Percentiles rank a stretch among this genome's conserved stretches.
Conservation (phyloP, 2,329 filamentous ascomycete genomes). For the Pezicula carpinea region DNA sequence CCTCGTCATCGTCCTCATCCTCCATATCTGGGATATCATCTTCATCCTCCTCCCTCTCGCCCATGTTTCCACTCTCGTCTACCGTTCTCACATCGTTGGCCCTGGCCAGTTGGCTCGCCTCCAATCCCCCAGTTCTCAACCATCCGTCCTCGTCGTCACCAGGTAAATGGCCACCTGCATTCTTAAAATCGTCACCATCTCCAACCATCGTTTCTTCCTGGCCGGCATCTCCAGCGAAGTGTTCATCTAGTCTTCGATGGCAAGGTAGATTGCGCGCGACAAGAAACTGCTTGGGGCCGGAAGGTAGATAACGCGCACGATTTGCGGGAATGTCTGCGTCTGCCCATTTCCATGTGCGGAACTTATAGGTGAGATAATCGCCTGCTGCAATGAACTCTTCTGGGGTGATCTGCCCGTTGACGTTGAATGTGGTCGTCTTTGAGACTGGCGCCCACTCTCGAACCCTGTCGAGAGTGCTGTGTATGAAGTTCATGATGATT, state of each 20-base stretch:
- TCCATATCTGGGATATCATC: conserved; percentile 97
- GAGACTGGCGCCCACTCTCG: conserved; percentile 88
- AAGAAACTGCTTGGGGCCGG: conserved; percentile 88
- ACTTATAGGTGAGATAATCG: conserved; percentile 98
- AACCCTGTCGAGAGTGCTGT: conserved; percentile 87
- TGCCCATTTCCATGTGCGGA: conserved; percentile 96
- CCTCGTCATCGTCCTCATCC: conserved; percentile 88
- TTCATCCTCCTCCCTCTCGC: conserved; percentile 66
- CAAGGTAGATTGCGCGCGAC: conserved; percentile 94
- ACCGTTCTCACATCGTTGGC: conserved; percentile 80
- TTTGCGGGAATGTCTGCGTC: conserved; percentile 69
- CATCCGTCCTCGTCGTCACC: conserved; percentile 79
- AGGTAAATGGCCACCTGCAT: conserved; percentile 37
- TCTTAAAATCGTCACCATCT: conserved; percentile 64
- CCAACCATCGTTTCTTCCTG: conserved; percentile 82
- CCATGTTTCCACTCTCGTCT: conserved; percentile 83
- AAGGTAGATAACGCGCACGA: conserved; percentile 74
- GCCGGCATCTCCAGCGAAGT: conserved; percentile 85
- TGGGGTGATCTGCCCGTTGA: conserved; percentile 91
- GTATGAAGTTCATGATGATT: conserved; percentile 74
- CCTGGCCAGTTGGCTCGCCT: conserved; percentile 70
- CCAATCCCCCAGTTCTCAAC: conserved; percentile 80
- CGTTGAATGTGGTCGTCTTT: conserved; percentile 88
- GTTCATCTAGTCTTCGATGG: conserved; percentile 83
- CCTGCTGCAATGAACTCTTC: conserved; percentile 95